A percentile compares a stretch with the other conserved stretches of the same genome.
These are phyloP conservation scores for Xylariaceae sp. DNA, from an alignment of 2,329 filamentous ascomycete genomes.

Conservation along the genomic window DNA sequence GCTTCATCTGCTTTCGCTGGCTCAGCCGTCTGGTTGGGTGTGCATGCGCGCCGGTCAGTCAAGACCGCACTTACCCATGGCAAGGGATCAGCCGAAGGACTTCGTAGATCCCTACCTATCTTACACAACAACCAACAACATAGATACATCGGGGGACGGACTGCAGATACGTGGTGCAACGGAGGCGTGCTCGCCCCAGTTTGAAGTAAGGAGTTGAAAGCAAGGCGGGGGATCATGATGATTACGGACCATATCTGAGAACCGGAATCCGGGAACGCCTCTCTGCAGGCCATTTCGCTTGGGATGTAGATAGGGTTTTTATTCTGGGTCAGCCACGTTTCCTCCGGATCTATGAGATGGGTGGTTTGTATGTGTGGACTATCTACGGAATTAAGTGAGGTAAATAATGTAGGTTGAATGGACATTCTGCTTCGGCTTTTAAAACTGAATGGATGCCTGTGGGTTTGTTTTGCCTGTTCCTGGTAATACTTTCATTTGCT, in stretches of 20 bases:
- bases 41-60: neutral
- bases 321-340: conserved; percentile 13
- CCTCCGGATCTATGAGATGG: neutral
- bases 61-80: neutral
- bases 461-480: neutral
- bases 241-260: neutral
- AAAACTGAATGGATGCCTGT: neutral
- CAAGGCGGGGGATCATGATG: no score
- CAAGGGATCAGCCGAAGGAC: neutral
- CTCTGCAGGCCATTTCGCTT: conserved; percentile 3
- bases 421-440: neutral
- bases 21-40: neutral
- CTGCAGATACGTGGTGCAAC: no score
- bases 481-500: neutral
- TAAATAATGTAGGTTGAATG: neutral
- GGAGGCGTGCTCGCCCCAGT: no score
- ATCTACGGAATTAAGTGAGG: neutral
- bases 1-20: no score
- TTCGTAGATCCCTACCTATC: no score
- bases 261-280: conserved; percentile 7
- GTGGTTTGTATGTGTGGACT: neutral
- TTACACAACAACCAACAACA: no score
- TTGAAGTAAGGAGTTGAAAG: no score
- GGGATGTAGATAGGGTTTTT: neutral
- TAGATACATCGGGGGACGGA: no score